Evolutionary conservation across 805 yeast genomes (phyloP), one percentile per base, ranked within the genome.

Genomic region (Nematodospora valgi): DNA sequence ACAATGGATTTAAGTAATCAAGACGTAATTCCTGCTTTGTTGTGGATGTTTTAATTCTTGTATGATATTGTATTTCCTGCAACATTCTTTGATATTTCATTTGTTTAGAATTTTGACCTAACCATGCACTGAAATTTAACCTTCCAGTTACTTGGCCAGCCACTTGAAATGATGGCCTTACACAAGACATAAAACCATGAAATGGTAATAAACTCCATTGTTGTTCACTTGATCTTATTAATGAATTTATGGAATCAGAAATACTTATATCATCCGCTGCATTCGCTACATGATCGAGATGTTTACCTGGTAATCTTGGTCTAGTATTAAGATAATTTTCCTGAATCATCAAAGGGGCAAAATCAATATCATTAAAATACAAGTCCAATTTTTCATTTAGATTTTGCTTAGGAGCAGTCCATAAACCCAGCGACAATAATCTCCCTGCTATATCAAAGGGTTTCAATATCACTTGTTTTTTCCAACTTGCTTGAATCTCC

Each of bases 281-380:
- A 19, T 68, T 62, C 1, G 86, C 82, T 1, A 82, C 79, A 12
- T 79, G 64, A 43, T 74, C 68, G 39, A 91, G 59, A 45, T 80
- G 86, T n/a, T 73, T 44, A 38, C 64, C 52, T 12, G 66, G 60
- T 18, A 59, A 58, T 6, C 68, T 41, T 2, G 95, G 96, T 26
- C 64, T 64, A 0, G 94, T 80, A 23, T 62, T 62, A 32, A 86
- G 58, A 55, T 93, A 93, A 61, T 93, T 93, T 56, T 93, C 98
- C 54, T 91, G 97, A 35, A 93, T 76, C 98, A 93, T 91, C 42
- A 91, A 69, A 4, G 98, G 98, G 1, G 95, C 80, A 55, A 93
- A 83, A 53, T 88, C 96, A 60, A 86, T 85, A 59, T 93, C 98
- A 58, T 87, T 88, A 67, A 93, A 93, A 54, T 88, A 93, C 34